These are phyloP conservation scores for Arthrobotrys pseudoclavata DNA, from an alignment of 2,329 filamentous ascomycete genomes.

Conservation along the genomic window DNA sequence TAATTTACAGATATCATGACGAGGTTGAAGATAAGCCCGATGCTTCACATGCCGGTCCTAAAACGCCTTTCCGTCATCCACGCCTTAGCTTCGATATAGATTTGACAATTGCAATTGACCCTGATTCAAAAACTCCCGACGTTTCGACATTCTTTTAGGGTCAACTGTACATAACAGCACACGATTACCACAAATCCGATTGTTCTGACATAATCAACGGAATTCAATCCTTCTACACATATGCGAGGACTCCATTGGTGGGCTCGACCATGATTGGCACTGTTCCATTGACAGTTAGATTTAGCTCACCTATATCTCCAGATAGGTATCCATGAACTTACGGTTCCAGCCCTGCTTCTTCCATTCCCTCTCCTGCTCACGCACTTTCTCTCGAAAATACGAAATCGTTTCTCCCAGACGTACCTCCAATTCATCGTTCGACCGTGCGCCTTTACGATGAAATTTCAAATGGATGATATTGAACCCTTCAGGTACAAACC, in stretches of 20 bases:
- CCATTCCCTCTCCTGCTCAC: conserved; percentile 55
- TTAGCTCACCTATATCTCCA: conserved; percentile 16
- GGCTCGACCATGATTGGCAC: conserved; percentile 55
- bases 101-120: conserved; percentile 19
- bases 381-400: conserved; percentile 44
- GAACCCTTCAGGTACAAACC: conserved; percentile 52
- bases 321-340: conserved; percentile 34
- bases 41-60: conserved; percentile 23
- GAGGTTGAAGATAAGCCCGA: conserved; percentile 31
- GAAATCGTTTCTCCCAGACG: conserved; percentile 34
- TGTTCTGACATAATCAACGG: conserved; percentile 12
- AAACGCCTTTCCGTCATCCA: conserved; percentile 33
- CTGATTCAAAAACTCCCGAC: conserved; percentile 29
- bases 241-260: conserved; percentile 34
- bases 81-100: conserved; percentile 16
- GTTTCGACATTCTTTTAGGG: conserved; percentile 28
- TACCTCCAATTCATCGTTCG: conserved; percentile 41
- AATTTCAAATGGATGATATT: conserved; percentile 50
- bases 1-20: conserved; percentile 25
- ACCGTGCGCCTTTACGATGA: conserved; percentile 19
- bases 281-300: conserved; percentile 25
- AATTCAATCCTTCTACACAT: conserved; percentile 28
- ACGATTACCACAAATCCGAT: conserved; percentile 15
- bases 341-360: conserved; percentile 54
- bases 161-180: conserved; percentile 12